Evolutionary conservation across 306 rosid species (phyloP), one percentile per base, ranked within the genome.

Genomic region (Cicer cuneatum): DNA sequence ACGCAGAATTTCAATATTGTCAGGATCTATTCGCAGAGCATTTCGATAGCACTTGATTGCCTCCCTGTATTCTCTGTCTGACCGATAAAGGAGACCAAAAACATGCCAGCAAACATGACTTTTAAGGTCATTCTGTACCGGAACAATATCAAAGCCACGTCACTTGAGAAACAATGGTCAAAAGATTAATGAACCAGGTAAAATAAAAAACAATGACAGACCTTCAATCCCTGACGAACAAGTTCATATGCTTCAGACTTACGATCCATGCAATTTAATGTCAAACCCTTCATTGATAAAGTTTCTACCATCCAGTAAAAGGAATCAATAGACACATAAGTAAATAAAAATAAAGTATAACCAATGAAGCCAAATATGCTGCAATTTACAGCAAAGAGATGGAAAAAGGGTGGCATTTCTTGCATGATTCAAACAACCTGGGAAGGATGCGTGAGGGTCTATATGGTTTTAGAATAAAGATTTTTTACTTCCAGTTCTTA

Each of bases 31-130:
- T 83, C 75, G 85, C 75, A 93, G 85, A 6, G 98, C 98, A 88
- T 91, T 91, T 65, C 98, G 88, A 74, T 93, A 93, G 80, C 98
- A 89, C 87, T 93, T 93, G 57, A 93, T 93, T 6, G 98, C 98
- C 84, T 93, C 98, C 80, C 98, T 89, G 83, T 93, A 93, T 79
- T 93, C 98, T 87, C 98, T 84, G 80, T 93, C 98, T 29, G 98
- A 91, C 56, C 98, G 98, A 73, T 93, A 93, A 76, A 93, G 96
- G 24, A 93, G 98, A 77, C 98, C 98, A 86, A 45, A 93, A 69
- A 93, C 98, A 88, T 93, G 98, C 98, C 98, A 93, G 88, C 98
- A 93, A 77, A 93, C 98, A 87, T 93, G 98, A 89, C 98, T 93
- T 87, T 91, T 93, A 48, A 93, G 90, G 79, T 93, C 98, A 87